Evolutionary conservation across 768 basidiomycete species (phyloP), one percentile per base, ranked within the genome.

Genomic region (Phylloporus arenicola): DNA sequence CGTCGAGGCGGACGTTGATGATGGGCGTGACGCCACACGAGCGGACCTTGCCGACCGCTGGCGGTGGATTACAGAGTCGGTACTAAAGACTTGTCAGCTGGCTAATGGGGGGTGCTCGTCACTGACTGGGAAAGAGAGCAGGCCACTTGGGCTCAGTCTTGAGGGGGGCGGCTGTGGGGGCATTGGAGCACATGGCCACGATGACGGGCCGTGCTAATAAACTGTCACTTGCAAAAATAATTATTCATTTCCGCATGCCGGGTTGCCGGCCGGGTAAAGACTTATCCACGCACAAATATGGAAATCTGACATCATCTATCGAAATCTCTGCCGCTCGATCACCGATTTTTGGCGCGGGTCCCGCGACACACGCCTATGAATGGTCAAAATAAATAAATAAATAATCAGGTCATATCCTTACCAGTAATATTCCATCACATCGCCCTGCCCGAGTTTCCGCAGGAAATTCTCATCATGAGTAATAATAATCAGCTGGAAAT

Each of bases 391-490:
- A 30, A 53, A 53, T 22, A 9, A 29, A 24, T 29, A 14, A 37
- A 24, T 34, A 17, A 55, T 22, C 5, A 42, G 27, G 14, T 43
- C 5, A 43, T 16, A 3, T 7, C 10, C 35, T 60, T 55, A 90
- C 92, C 92, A 96, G 64, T 92, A 97, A 62, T 92, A 84, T 58
- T 96, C 92, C 80, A 98, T 87, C n/a, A 91, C 89, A 56, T 91
- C 85, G 54, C 80, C 80, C 54, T 92, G 88, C 1, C 94, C 93
- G 24, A 98, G 78, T 61, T 91, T 91, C 30, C 83, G 78, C 43
- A 99, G 75, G 75, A 99, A 98, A 52, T 83, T 88, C 68, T 98
- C 95, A 70, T 97, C 93, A 68, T 97, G 95, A 3, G 96, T 99
- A 68, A 94, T 95, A 63, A 95, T 85, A 59, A 98, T 86, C 31